Evolutionary conservation across 495 filamentous ascomycete species (phyloP).

Genomic region (Penicillium arizonense): DNA sequence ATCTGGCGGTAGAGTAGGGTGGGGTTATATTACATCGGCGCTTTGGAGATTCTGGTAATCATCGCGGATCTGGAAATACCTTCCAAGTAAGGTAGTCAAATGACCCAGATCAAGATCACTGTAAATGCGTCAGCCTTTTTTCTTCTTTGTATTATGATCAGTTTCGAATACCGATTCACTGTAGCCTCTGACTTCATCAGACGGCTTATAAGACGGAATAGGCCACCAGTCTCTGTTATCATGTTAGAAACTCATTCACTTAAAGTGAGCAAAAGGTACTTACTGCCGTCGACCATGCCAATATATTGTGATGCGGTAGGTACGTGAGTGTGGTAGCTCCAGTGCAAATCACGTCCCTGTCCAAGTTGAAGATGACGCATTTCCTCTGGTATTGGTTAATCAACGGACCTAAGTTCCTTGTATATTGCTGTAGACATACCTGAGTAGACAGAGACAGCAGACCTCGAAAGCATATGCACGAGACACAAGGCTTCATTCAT

Average conservation of each 20-base stretch:
- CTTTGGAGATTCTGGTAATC: slow-evolving; percentile 33
- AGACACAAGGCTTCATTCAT: not conserved
- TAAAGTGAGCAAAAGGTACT: not conserved
- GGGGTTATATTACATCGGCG: not conserved
- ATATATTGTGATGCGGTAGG: slow-evolving; percentile 23
- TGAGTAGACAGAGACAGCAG: not conserved
- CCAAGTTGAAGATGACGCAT: slow-evolving; percentile 22
- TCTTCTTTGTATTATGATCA: no score
- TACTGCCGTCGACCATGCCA: not conserved
- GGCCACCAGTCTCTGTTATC: slow-evolving; percentile 33
- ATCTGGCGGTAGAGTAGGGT: not conserved
- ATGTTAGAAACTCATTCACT: not conserved
- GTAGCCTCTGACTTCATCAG: slow-evolving; percentile 19
- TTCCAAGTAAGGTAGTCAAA: slow-evolving; percentile 22
- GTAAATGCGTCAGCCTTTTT: no score
- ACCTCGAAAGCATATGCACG: not conserved
- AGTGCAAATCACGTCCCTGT: slow-evolving; percentile 33
- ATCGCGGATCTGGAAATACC: slow-evolving; percentile 36
- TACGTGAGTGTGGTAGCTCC: slow-evolving; percentile 22
- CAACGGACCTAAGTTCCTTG: no score
- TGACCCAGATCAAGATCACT: slow-evolving; percentile 1
- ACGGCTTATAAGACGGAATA: slow-evolving; percentile 27
- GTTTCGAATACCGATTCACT: not conserved
- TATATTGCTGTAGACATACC: no score
- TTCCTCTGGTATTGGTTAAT: not conserved